Percentiles rank a stretch among this genome's conserved stretches.
Evolutionary conservation across 1,284 basidiomycete species (phyloP).

Genomic region (Apiotrichum siamense): DNA sequence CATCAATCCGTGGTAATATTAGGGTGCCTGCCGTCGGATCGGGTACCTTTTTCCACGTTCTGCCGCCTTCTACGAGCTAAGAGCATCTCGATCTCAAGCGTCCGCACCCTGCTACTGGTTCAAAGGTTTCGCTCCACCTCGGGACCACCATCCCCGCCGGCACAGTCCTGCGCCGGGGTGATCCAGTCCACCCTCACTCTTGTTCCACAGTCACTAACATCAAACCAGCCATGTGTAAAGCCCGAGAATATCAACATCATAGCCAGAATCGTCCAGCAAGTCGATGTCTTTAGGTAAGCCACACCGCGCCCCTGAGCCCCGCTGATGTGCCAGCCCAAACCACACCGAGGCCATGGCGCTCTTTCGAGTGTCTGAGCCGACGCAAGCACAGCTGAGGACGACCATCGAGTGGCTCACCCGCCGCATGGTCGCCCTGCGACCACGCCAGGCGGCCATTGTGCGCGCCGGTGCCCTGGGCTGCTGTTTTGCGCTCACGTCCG

Average conservation of each 20-base stretch:
- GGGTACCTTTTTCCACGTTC: too few relatives aligned
- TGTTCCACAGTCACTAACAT: neutral
- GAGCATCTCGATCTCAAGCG: too few relatives aligned
- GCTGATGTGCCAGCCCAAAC: slow-evolving; percentile 34
- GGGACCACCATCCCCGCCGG: too few relatives aligned
- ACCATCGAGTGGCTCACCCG: slow-evolving; percentile 15
- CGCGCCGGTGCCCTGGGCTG: slow-evolving; percentile 28
- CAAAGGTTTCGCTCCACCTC: too few relatives aligned
- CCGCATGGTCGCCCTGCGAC: slow-evolving; percentile 13
- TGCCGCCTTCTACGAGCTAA: too few relatives aligned
- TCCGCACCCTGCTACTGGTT: too few relatives aligned
- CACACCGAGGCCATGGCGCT: slow-evolving; percentile 40
- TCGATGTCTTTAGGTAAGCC: slow-evolving; percentile 34
- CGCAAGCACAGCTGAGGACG: neutral
- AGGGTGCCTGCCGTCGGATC: too few relatives aligned
- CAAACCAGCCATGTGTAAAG: slow-evolving; percentile 18
- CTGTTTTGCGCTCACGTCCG: slow-evolving; percentile 21
- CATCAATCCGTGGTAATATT: too few relatives aligned
- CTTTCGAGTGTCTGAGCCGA: slow-evolving; percentile 15
- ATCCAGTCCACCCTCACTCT: too few relatives aligned
- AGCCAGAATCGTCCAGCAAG: slow-evolving; percentile 11
- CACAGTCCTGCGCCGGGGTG: too few relatives aligned
- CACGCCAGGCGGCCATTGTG: slow-evolving; percentile 25
- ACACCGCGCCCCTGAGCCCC: too few relatives aligned
- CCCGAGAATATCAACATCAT: slow-evolving; percentile 25